phyloP scores from a whole-genome alignment of 1,284 basidiomycete genomes.

The Heliocybe sulcata region DNA sequence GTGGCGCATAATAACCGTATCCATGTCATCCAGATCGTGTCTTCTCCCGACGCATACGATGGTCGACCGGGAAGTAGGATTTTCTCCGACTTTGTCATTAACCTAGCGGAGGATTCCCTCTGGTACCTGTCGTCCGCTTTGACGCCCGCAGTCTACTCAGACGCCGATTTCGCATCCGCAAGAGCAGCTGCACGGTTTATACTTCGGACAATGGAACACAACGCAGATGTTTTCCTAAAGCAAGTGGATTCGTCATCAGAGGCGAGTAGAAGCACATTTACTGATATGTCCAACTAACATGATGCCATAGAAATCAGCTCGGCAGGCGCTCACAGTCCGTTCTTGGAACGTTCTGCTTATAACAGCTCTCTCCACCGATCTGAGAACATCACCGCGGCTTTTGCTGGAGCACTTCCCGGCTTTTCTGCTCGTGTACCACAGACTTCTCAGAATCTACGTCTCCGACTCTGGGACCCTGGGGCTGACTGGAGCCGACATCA shows the following conservation, averaged over 20 bases:
- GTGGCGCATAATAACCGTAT: too few relatives aligned
- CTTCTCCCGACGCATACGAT: not conserved
- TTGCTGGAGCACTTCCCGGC: constrained; percentile 41
- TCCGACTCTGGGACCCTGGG: constrained; percentile 18
- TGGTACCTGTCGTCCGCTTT: not conserved
- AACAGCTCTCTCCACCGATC: constrained; percentile 37
- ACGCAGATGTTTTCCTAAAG: not conserved
- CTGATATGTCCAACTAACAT: not conserved
- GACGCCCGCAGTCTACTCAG: not conserved
- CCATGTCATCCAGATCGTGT: not conserved
- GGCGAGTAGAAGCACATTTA: not conserved
- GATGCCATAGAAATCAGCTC: constrained; percentile 28
- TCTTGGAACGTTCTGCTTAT: constrained; percentile 59
- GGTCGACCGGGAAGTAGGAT: not conserved
- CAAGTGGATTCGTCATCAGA: not conserved
- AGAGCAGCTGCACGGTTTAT: not conserved
- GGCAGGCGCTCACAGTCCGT: constrained; percentile 32
- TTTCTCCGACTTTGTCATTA: not conserved
- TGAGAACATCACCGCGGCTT: constrained; percentile 28
- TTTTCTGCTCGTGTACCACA: constrained; percentile 41
- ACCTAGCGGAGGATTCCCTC: not conserved
- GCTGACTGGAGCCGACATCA: constrained; percentile 46
- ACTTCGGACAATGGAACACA: not conserved
- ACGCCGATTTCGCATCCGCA: not conserved
- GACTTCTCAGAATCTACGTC: not conserved